Conservation (phyloP, 139 green algal species). For the Closterium sp. region DNA sequence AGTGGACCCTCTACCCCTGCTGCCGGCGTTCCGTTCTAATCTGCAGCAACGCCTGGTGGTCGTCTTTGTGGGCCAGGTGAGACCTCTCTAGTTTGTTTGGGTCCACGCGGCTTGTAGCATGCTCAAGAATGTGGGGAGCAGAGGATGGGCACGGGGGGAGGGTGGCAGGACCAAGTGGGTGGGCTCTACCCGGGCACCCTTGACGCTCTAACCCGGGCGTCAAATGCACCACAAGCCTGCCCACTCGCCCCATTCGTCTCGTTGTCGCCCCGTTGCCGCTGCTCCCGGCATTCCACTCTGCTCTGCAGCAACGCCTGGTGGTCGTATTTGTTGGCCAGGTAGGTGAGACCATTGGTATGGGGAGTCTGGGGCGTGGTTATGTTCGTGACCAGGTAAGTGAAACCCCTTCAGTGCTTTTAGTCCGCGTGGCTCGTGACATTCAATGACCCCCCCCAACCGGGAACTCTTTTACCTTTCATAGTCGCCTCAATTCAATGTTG, state of each 20-base stretch:
- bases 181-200: conserved; percentile 37
- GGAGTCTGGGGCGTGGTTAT: no score
- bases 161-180: conserved; percentile 57
- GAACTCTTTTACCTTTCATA: no score
- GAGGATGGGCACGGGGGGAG: conserved; percentile 52
- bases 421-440: no score
- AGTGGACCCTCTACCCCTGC: conserved; percentile 23
- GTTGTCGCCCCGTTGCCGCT: conserved; percentile 11
- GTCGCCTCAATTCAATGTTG: no score
- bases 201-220: no score
- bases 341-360: background rate
- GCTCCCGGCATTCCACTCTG: background rate
- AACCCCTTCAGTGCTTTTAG: no score
- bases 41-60: conserved; percentile 33
- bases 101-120: background rate
- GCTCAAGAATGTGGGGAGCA: conserved; percentile 38
- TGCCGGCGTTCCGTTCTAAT: background rate
- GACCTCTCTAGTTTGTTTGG: background rate
- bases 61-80: conserved; percentile 41
- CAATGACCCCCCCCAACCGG: no score
- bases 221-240: conserved; percentile 41
- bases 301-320: conserved; percentile 29
- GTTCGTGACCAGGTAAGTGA: no score
- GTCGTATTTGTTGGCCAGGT: no score
- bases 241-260: conserved; percentile 23